Conservation (phyloP, 163 green algal species). For the Scenedesmus sp. region DNA sequence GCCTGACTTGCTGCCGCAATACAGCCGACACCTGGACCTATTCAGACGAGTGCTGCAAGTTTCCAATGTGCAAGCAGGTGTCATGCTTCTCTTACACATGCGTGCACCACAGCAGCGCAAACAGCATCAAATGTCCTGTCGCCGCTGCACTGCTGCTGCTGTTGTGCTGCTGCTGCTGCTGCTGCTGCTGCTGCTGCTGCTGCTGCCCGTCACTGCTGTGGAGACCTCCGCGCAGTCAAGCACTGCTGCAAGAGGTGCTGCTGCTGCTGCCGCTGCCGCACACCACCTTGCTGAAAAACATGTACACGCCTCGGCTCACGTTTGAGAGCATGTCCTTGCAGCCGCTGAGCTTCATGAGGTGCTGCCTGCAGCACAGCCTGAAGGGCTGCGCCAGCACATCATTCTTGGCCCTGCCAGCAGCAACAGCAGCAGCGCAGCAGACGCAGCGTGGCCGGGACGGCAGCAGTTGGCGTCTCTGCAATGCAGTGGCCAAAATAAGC, state of each 20-base stretch:
- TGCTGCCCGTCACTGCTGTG: neutral
- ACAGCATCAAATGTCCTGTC: neutral
- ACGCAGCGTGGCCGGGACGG: neutral
- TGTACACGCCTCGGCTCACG: neutral
- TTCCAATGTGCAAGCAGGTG: too few relatives aligned
- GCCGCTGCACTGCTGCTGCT: neutral
- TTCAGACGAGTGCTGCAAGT: too few relatives aligned
- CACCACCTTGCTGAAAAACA: neutral
- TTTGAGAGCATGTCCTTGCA: constrained; percentile 34
- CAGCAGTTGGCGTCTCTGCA: neutral
- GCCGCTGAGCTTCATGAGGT: constrained; percentile 17
- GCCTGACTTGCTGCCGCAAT: too few relatives aligned
- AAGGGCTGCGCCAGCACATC: neutral
- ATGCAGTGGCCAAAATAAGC: too few relatives aligned
- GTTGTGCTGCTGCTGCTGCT: neutral
- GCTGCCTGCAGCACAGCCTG: neutral
- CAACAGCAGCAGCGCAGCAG: neutral
- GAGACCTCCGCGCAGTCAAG: too few relatives aligned
- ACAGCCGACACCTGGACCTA: too few relatives aligned
- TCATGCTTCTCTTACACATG: too few relatives aligned
- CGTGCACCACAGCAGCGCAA: neutral
- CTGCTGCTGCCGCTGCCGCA: neutral
- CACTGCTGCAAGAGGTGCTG: neutral
- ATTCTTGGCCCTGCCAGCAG: neutral
- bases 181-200: neutral